These are phyloP conservation scores for Talaromyces borbonicus DNA, from an alignment of 495 filamentous ascomycete species.

Conservation along the genomic window DNA sequence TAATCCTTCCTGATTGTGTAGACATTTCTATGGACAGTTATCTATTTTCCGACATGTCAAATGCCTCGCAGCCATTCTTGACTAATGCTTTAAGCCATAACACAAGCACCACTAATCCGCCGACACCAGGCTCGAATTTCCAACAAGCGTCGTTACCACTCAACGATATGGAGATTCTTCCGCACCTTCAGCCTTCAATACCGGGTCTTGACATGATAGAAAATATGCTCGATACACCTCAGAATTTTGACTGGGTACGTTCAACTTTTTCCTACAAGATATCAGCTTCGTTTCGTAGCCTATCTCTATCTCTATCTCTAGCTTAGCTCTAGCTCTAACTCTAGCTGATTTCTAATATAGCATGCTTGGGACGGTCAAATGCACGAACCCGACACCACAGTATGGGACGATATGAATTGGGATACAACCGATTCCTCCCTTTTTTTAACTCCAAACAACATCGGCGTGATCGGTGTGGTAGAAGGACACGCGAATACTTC, in stretches of 20 bases:
- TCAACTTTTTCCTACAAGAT: not conserved
- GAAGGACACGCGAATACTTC: no score
- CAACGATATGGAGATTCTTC: conserved; percentile 11
- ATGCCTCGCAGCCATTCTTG: no score
- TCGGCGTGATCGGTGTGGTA: no score
- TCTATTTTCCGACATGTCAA: no score
- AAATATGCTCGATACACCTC: conserved; percentile 41
- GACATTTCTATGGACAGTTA: no score
- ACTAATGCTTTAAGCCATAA: not conserved
- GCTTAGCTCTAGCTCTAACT: no score
- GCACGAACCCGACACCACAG: not conserved
- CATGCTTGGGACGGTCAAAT: conserved; percentile 9
- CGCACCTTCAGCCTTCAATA: conserved; percentile 13
- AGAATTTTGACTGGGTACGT: conserved; percentile 69
- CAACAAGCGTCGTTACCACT: no score
- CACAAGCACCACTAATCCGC: not conserved
- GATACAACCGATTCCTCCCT: not conserved
- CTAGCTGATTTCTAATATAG: not conserved
- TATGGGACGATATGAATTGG: not conserved
- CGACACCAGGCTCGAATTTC: no score
- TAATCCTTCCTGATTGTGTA: no score
- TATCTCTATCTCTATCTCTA: no score
- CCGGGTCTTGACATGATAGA: conserved; percentile 40
- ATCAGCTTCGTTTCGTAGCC: no score
- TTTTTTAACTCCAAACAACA: no score